A percentile compares a stretch with the other conserved stretches of the same genome.
phyloP scores from a whole-genome alignment of 2,329 filamentous ascomycete species.

The Tothia fuscella region DNA sequence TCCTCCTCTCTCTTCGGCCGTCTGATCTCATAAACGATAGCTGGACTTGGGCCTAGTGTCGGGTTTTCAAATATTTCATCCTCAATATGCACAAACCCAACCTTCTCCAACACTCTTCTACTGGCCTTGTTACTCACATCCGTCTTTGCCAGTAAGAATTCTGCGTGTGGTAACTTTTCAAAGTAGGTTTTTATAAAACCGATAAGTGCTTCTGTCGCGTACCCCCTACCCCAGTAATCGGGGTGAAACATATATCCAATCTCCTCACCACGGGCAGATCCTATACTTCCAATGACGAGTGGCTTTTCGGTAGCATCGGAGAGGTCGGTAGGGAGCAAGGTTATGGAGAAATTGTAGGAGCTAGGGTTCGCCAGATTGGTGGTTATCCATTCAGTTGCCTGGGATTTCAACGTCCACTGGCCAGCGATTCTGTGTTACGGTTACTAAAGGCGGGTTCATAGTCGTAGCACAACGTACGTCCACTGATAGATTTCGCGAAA shows the following conservation, averaged over 20 bases:
- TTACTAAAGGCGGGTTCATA: neutral
- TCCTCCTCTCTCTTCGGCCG: no score
- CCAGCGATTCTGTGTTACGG: neutral
- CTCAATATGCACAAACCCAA: no score
- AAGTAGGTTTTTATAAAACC: slow-evolving; percentile 37
- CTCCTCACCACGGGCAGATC: slow-evolving; percentile 34
- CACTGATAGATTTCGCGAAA: slow-evolving; percentile 1
- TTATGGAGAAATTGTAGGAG: slow-evolving; percentile 47
- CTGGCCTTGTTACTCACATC: slow-evolving; percentile 17
- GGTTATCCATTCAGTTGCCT: slow-evolving; percentile 23
- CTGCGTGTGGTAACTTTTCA: slow-evolving; percentile 15
- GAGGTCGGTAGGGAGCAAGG: slow-evolving; percentile 24
- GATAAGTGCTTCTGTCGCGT: slow-evolving; percentile 44
- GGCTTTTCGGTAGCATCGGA: neutral
- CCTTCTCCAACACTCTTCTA: slow-evolving; percentile 18
- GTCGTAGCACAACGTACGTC: slow-evolving; percentile 2
- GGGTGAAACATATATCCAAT: slow-evolving; percentile 46
- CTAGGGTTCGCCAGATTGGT: slow-evolving; percentile 22
- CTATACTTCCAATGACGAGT: slow-evolving; percentile 34
- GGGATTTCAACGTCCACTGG: neutral
- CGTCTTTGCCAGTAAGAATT: slow-evolving; percentile 17
- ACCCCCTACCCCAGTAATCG: slow-evolving; percentile 36
- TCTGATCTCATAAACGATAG: no score
- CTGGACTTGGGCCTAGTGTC: no score
- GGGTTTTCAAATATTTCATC: no score